Evolutionary conservation across 1,139 yeast species (phyloP), one percentile per base, ranked within the genome.

Genomic region (Ogataea hybrid): DNA sequence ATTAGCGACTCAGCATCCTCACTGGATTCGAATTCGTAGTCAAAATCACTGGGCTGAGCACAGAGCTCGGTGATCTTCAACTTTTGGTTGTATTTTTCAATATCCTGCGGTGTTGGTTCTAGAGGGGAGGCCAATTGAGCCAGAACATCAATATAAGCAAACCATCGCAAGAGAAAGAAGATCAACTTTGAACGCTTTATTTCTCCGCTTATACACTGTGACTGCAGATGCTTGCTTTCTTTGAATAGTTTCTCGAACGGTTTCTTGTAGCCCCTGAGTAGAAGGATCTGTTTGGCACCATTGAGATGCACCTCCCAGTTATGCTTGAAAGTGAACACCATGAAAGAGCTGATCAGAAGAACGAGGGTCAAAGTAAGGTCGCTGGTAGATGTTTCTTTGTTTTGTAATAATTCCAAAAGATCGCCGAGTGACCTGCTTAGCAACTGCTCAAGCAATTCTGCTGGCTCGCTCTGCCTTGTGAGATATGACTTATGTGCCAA

Each of bases 291-390:
- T 44, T 81, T 67, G 0, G 90, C 90, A 0, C 90, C 92, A 37
- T 73, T 68, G 42, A 80, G 65, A 59, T 84, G 92, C 2, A 82
- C 75, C 51, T 81, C 69, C 74, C 87, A 86, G 41, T 71, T 71
- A 31, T 70, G 70, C 48, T 73, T 73, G 10, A 73, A 70, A 25
- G 71, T 64, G 41, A 78, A 68, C n/a, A 77, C 73, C 52, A 81
- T 84, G 56, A 77, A 81, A 32, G 84, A 76, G n/a, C 83, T 72
- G 17, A 84, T 64, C 48, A 82, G 62, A 46, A 83, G 61, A 0
- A 82, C 81, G 1, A 85, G 70, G 0, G 88, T 84, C 35, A 84
- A 63, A 0, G 90, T 78, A n/a, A 78, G 69, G 59, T 83, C 84
- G 25, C 86, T 75, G 2, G 79, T 75, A 3, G 84, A 71, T 34